phyloP scores from a whole-genome alignment of 2,329 filamentous ascomycete species.

The Talaromyces sp. region DNA sequence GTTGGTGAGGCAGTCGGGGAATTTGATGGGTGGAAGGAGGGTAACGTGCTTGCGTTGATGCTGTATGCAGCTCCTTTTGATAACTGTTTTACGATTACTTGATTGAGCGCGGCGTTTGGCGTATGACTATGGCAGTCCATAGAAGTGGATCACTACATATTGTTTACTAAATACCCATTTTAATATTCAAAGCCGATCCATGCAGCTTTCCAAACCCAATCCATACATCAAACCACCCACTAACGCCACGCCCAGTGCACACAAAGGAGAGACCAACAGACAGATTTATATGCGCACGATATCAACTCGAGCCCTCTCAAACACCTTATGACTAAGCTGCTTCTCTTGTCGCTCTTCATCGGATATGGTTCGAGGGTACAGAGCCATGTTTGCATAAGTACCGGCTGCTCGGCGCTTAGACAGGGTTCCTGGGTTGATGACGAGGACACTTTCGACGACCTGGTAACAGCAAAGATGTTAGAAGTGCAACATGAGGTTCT shows the following conservation, averaged over 20 bases:
- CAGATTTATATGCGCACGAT: conserved; percentile 68
- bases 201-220: not conserved
- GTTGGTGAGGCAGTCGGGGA: conserved; percentile 32
- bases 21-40: conserved; percentile 41
- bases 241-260: not conserved
- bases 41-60: conserved; percentile 37
- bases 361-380: conserved; percentile 64
- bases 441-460: conserved; percentile 86
- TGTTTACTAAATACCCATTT: not conserved
- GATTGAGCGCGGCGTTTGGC: conserved; percentile 15
- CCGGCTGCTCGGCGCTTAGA: conserved; percentile 83
- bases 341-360: conserved; percentile 59
- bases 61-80: not conserved
- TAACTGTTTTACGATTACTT: not conserved
- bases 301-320: conserved; percentile 80
- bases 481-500: not conserved
- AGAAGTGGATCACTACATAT: not conserved
- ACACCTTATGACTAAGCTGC: conserved; percentile 71
- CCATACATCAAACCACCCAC: not conserved
- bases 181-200: not conserved
- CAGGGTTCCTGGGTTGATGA: conserved; percentile 85
- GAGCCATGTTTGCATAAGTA: conserved; percentile 76
- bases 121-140: not conserved
- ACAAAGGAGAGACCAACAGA: not conserved
- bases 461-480: conserved; percentile 39